Conservation (phyloP, 208 protist species). For the Acanthamoeba quina region DNA sequence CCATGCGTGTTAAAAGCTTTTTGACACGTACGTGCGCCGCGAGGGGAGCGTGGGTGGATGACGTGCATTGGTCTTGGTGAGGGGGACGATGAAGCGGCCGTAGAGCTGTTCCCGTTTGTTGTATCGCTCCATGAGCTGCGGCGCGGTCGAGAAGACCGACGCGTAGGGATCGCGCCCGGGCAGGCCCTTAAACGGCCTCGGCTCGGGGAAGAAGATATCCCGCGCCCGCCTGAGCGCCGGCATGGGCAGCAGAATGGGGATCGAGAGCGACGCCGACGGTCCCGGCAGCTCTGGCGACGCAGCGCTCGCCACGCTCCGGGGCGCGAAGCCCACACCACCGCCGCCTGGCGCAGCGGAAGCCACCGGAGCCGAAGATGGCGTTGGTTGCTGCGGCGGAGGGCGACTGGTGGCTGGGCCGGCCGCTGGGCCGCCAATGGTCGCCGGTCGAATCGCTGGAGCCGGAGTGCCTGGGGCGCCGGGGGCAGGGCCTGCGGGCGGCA, state of each 20-base stretch:
- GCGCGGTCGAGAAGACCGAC: conserved; percentile 6
- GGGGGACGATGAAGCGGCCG: conserved; percentile 31
- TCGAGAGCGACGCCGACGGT: background rate
- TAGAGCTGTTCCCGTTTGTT: conserved; percentile 24
- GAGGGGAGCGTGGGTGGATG: background rate
- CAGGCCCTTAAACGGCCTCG: conserved; percentile 2
- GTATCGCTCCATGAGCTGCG: background rate
- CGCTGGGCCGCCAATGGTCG: background rate
- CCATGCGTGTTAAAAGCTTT: background rate
- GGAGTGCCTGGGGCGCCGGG: background rate
- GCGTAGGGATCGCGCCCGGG: conserved; percentile 16
- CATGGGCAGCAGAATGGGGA: conserved; percentile 1
- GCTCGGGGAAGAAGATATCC: conserved; percentile 44
- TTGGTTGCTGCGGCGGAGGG: background rate
- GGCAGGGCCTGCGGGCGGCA: background rate
- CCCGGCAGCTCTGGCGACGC: background rate
- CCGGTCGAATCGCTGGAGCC: background rate
- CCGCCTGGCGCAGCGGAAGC: too few species aligned
- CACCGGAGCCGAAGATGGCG: background rate
- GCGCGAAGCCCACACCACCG: too few species aligned
- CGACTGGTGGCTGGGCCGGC: too few species aligned
- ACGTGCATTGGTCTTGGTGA: background rate
- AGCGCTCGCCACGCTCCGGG: too few species aligned
- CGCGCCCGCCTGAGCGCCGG: background rate
- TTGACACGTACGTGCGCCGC: background rate